phyloP scores from a whole-genome alignment of 2,329 filamentous ascomycete species.

The Colletotrichum sp. region DNA sequence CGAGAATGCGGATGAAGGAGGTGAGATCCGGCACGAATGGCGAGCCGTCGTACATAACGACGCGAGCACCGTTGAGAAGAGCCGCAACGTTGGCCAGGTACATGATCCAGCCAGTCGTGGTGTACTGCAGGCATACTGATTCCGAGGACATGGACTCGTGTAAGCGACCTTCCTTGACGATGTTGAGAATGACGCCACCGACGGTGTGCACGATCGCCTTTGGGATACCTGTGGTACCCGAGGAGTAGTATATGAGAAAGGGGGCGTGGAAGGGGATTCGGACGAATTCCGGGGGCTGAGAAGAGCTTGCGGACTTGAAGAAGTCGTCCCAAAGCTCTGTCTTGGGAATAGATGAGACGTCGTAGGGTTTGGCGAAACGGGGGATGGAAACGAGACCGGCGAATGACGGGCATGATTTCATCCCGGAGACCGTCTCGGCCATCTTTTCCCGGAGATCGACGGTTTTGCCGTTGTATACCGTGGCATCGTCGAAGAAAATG shows the following conservation, averaged over 20 bases:
- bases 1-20: slow-evolving; percentile 67
- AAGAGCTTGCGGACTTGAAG: slow-evolving; percentile 34
- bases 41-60: slow-evolving; percentile 82
- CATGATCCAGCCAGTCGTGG: slow-evolving; percentile 89
- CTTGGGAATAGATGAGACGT: slow-evolving; percentile 58
- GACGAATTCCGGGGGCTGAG: slow-evolving; percentile 54
- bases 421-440: slow-evolving; percentile 64
- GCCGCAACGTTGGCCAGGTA: slow-evolving; percentile 68
- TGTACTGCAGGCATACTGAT: slow-evolving; percentile 59
- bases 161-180: slow-evolving; percentile 62
- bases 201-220: slow-evolving; percentile 86
- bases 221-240: slow-evolving; percentile 81
- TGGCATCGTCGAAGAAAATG: slow-evolving; percentile 83
- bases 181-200: slow-evolving; percentile 64
- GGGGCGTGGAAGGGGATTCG: slow-evolving; percentile 75
- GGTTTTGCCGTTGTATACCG: slow-evolving; percentile 80
- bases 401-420: slow-evolving; percentile 67
- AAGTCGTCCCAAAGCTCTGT: slow-evolving; percentile 52
- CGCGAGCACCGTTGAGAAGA: slow-evolving; percentile 64
- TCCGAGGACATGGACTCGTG: slow-evolving; percentile 47
- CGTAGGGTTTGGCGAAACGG: slow-evolving; percentile 66
- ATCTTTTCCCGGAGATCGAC: slow-evolving; percentile 79
- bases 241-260: slow-evolving; percentile 79
- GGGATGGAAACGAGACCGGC: slow-evolving; percentile 68
- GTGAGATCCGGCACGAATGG: slow-evolving; percentile 75